Percentiles rank a stretch among this genome's conserved stretches.
phyloP scores from a whole-genome alignment of 345 rosid genomes.

The Populus alba region DNA sequence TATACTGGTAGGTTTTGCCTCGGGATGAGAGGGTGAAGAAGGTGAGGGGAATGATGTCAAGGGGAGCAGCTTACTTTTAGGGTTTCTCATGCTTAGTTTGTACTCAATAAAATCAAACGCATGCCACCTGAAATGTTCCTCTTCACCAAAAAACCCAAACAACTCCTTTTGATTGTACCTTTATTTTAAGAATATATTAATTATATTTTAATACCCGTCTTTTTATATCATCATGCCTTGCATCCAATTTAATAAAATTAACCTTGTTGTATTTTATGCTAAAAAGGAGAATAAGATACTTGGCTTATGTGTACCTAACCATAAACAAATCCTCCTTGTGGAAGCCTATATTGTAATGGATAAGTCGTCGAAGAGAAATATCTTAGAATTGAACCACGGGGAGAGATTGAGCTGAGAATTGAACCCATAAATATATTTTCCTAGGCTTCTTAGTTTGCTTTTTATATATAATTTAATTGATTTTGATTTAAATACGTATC shows the following conservation, averaged over 20 bases:
- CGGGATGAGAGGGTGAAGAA: slow-evolving; percentile 59
- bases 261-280: neutral
- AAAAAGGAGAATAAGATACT: slow-evolving; percentile 27
- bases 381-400: neutral
- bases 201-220: slow-evolving; percentile 18
- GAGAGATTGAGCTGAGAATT: neutral
- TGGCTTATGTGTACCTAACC: slow-evolving; percentile 35
- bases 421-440: too few species aligned
- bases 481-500: too few species aligned
- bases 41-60: slow-evolving; percentile 72
- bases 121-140: slow-evolving; percentile 50
- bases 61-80: slow-evolving; percentile 49
- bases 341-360: neutral
- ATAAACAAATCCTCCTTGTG: neutral
- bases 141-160: slow-evolving; percentile 17
- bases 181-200: slow-evolving; percentile 1
- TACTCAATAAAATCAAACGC: slow-evolving; percentile 47
- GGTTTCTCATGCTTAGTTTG: slow-evolving; percentile 59
- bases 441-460: neutral
- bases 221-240: slow-evolving; percentile 21
- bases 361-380: neutral
- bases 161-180: slow-evolving; percentile 36
- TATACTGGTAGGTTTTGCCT: slow-evolving; percentile 40
- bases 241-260: slow-evolving; percentile 17
- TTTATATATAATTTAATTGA: too few species aligned